These are phyloP conservation scores for Alternaria gansuensis DNA, from an alignment of 2,329 filamentous ascomycete species.

Conservation along the genomic window DNA sequence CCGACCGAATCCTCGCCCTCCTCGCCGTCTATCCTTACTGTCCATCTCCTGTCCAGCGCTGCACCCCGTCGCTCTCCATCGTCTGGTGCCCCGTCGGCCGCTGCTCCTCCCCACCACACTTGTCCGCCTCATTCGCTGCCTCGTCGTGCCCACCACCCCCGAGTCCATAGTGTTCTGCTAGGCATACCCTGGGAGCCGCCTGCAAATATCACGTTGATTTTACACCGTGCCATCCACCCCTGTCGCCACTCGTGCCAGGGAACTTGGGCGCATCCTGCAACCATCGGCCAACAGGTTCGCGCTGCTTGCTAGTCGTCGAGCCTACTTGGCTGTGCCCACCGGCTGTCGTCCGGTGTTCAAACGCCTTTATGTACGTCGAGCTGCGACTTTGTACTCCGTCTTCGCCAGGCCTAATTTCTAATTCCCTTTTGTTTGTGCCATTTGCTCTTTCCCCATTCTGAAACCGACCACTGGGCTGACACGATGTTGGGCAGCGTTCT, in stretches of 20 bases:
- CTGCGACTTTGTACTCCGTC: conserved; percentile 39
- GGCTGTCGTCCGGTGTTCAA: conserved; percentile 15
- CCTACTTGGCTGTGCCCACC: conserved; percentile 17
- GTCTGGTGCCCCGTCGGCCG: conserved; percentile 5
- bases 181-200: conserved; percentile 24
- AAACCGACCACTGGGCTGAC: conserved; percentile 36
- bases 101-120: conserved; percentile 18
- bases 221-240: conserved; percentile 19
- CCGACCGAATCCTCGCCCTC: conserved; percentile 10
- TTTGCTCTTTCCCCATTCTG: conserved; percentile 13
- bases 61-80: conserved; percentile 6
- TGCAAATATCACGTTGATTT: conserved; percentile 28
- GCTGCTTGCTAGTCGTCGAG: conserved; percentile 20
- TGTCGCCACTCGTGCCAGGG: conserved; percentile 27
- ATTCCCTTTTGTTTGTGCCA: conserved; percentile 26
- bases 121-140: conserved; percentile 25
- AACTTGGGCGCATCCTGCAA: conserved; percentile 30
- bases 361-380: conserved; percentile 49
- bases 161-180: conserved; percentile 14
- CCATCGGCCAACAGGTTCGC: conserved; percentile 32
- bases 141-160: conserved; percentile 14
- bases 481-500: conserved; percentile 48
- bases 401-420: conserved; percentile 35
- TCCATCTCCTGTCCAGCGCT: conserved; percentile 6
- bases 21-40: conserved; percentile 9